Evolutionary conservation across 2,329 filamentous ascomycete species (phyloP).

Genomic region (Ophiocordyceps unilateralis): DNA sequence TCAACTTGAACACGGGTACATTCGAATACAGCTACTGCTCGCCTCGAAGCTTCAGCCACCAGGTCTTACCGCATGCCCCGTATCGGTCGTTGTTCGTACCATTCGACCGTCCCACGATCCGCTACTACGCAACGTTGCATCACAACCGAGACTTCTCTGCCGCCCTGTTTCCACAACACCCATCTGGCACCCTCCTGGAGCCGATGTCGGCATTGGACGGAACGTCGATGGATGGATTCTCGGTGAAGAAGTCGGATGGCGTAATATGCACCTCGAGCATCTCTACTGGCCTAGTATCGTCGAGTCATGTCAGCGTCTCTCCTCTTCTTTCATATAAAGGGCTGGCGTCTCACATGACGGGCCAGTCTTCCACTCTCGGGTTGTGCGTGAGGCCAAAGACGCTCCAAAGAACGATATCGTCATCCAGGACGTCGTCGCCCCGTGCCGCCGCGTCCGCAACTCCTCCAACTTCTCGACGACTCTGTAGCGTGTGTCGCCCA

Average conservation of each 20-base stretch:
- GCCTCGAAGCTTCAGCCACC: no score
- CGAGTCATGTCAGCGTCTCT: neutral
- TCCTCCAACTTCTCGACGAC: slow-evolving; percentile 12
- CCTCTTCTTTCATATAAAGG: neutral
- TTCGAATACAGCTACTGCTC: no score
- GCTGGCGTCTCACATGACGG: slow-evolving; percentile 36
- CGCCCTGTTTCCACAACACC: neutral
- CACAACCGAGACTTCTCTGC: neutral
- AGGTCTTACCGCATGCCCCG: no score
- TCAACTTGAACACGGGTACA: no score
- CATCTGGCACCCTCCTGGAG: slow-evolving; percentile 3
- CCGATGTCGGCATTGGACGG: slow-evolving; percentile 16
- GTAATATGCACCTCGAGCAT: slow-evolving; percentile 25
- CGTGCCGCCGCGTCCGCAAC: slow-evolving; percentile 21
- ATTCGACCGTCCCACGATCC: no score
- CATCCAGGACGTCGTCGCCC: slow-evolving; percentile 29
- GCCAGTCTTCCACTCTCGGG: slow-evolving; percentile 49
- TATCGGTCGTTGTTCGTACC: no score
- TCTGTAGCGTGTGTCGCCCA: slow-evolving; percentile 27
- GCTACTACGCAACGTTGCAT: no score
- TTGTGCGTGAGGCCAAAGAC: slow-evolving; percentile 47
- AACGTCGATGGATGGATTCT: slow-evolving; percentile 28
- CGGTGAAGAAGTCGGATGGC: slow-evolving; percentile 29
- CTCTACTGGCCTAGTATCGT: slow-evolving; percentile 32
- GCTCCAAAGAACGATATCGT: slow-evolving; percentile 39